Percentiles rank a stretch among this genome's conserved stretches.
Evolutionary conservation across 139 green algal species (phyloP).

Genomic region (Tetratostichococcus sp.): DNA sequence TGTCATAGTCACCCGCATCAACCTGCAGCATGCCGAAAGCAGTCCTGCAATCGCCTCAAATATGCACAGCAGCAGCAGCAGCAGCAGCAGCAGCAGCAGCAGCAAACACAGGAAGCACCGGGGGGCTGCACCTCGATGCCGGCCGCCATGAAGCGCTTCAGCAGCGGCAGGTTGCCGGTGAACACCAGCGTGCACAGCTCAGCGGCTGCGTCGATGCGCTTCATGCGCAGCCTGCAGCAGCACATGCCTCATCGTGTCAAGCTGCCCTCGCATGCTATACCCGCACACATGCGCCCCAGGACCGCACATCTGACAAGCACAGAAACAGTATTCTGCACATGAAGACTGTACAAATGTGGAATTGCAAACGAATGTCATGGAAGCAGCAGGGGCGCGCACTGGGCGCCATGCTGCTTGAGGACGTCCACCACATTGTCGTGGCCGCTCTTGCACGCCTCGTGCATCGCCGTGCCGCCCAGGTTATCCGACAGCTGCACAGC

Average conservation of each 20-base stretch:
- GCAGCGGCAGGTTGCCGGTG: slow-evolving; percentile 28
- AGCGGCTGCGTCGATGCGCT: neutral
- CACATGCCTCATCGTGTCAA: too few species aligned
- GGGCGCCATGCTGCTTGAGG: neutral
- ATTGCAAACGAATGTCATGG: too few species aligned
- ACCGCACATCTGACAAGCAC: too few species aligned
- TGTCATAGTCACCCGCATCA: slow-evolving; percentile 55
- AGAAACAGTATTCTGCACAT: too few species aligned
- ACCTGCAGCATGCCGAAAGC: slow-evolving; percentile 9
- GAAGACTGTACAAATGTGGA: too few species aligned
- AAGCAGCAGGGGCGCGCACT: neutral
- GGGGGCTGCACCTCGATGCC: slow-evolving; percentile 19
- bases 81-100: too few species aligned
- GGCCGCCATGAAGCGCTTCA: slow-evolving; percentile 43
- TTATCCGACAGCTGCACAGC: slow-evolving; percentile 22
- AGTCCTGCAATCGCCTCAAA: too few species aligned
- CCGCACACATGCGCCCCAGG: too few species aligned
- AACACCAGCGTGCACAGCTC: slow-evolving; percentile 31
- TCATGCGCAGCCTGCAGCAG: neutral
- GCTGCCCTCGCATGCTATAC: too few species aligned
- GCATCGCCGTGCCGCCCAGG: slow-evolving; percentile 30
- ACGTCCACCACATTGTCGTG: slow-evolving; percentile 31
- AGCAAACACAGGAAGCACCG: too few species aligned
- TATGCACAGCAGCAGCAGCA: too few species aligned
- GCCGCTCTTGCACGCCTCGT: slow-evolving; percentile 41